A percentile compares a stretch with the other conserved stretches of the same genome.
Conservation (phyloP, 1,284 basidiomycete genomes). For the Tilletia setariae region DNA sequence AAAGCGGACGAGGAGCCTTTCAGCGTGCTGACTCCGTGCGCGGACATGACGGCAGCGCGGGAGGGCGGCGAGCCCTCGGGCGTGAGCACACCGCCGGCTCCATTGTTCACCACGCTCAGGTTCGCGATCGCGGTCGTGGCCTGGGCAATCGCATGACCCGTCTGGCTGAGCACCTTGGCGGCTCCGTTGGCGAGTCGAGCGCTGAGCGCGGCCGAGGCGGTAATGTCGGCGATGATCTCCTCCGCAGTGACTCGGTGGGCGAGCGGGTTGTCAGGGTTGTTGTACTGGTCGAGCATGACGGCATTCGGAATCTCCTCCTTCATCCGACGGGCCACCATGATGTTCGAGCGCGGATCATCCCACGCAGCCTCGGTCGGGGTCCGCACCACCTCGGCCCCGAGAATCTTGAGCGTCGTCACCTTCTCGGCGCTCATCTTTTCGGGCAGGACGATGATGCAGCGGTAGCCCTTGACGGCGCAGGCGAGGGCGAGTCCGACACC, state of each 20-base stretch:
- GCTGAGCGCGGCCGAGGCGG: slow-evolving; percentile 42
- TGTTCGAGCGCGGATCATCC: slow-evolving; percentile 80
- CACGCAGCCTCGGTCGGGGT: slow-evolving; percentile 87
- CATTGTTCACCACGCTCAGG: slow-evolving; percentile 13
- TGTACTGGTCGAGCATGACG: slow-evolving; percentile 87
- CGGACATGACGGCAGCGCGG: slow-evolving; percentile 29
- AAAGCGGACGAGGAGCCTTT: not conserved
- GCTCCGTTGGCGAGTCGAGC: slow-evolving; percentile 25
- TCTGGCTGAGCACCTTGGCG: slow-evolving; percentile 56
- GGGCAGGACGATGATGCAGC: slow-evolving; percentile 78
- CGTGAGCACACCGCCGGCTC: slow-evolving; percentile 21
- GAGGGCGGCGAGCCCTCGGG: slow-evolving; percentile 51
- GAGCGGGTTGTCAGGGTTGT: slow-evolving; percentile 62
- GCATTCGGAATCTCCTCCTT: slow-evolving; percentile 75
- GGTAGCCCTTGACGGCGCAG: slow-evolving; percentile 79
- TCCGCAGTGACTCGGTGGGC: slow-evolving; percentile 44
- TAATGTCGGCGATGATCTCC: slow-evolving; percentile 70
- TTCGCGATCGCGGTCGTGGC: not conserved
- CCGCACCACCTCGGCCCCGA: slow-evolving; percentile 89
- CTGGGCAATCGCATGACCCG: not conserved
- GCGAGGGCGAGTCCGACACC: slow-evolving; percentile 68
- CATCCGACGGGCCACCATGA: slow-evolving; percentile 78
- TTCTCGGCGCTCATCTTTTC: slow-evolving; percentile 98
- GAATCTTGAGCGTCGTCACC: slow-evolving; percentile 80
- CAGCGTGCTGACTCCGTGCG: not conserved